Evolutionary conservation across 2,329 filamentous ascomycete genomes (phyloP).

Genomic region (Trichoderma semiorbis): DNA sequence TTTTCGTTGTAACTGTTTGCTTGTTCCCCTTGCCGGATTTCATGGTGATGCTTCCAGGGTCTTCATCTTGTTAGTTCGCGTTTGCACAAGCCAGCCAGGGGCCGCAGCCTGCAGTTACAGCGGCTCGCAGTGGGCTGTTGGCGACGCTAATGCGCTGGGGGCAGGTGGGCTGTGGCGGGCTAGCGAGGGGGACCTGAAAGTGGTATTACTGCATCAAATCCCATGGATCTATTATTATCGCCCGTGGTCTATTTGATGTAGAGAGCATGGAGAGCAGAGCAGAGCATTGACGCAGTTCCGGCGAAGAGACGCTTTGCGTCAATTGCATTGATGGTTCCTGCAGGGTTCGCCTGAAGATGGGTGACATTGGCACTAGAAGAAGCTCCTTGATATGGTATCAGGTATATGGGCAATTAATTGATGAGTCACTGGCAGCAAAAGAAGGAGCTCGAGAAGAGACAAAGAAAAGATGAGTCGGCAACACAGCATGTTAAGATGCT

Average conservation of each 20-base stretch:
- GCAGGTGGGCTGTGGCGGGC: slow-evolving; percentile 1
- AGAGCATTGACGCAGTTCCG: neutral
- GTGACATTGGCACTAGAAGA: neutral
- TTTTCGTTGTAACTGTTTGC: neutral
- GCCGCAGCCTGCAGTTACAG: neutral
- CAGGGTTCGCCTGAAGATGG: neutral
- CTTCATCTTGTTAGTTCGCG: neutral
- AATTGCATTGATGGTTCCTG: neutral
- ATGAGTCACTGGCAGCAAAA: neutral
- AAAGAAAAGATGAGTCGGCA: neutral
- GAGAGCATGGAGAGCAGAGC: neutral
- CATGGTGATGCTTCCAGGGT: neutral
- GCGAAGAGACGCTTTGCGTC: neutral
- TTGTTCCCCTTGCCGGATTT: neutral
- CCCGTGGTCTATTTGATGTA: neutral
- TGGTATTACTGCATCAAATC: neutral
- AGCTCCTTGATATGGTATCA: neutral
- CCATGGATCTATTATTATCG: neutral
- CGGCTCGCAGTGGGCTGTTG: neutral
- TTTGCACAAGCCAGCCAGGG: neutral
- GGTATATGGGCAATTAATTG: neutral
- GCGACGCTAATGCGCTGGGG: slow-evolving; percentile 7
- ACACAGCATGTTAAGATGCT: neutral
- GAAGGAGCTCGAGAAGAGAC: neutral
- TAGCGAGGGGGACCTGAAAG: neutral